These are phyloP conservation scores for Limnomonas spitsbergensis DNA, from an alignment of 139 green algal genomes.

Conservation along the genomic window DNA sequence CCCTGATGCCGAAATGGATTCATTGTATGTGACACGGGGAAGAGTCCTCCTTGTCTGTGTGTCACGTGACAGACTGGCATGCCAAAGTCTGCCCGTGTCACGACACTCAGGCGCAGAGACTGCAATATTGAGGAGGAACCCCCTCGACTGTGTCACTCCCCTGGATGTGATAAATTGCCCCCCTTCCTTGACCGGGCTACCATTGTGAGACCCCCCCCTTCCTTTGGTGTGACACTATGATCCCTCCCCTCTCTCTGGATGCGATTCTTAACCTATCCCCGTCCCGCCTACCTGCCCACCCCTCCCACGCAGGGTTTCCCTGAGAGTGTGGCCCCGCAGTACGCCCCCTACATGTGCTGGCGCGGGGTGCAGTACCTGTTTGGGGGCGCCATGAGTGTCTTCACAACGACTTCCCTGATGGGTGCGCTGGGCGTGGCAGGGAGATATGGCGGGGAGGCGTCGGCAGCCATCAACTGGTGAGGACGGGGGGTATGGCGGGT, in stretches of 20 bases:
- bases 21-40: no score
- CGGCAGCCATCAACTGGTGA: slow-evolving; percentile 84
- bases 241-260: neutral
- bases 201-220: neutral
- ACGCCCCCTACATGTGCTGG: slow-evolving; percentile 80
- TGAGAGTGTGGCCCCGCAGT: slow-evolving; percentile 73
- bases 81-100: no score
- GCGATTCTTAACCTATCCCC: neutral
- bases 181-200: neutral
- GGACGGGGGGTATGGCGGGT: slow-evolving; percentile 40
- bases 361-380: slow-evolving; percentile 87
- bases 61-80: no score
- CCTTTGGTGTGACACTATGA: neutral
- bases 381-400: slow-evolving; percentile 70
- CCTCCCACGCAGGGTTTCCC: slow-evolving; percentile 72
- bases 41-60: no score
- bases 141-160: neutral
- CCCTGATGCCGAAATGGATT: no score
- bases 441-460: slow-evolving; percentile 47
- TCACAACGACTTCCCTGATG: slow-evolving; percentile 75
- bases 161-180: neutral
- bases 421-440: slow-evolving; percentile 59
- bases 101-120: no score
- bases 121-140: neutral
- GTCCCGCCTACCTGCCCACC: slow-evolving; percentile 15